Evolutionary conservation across 139 green algal genomes (phyloP).

Genomic region (Ulvella scutata): DNA sequence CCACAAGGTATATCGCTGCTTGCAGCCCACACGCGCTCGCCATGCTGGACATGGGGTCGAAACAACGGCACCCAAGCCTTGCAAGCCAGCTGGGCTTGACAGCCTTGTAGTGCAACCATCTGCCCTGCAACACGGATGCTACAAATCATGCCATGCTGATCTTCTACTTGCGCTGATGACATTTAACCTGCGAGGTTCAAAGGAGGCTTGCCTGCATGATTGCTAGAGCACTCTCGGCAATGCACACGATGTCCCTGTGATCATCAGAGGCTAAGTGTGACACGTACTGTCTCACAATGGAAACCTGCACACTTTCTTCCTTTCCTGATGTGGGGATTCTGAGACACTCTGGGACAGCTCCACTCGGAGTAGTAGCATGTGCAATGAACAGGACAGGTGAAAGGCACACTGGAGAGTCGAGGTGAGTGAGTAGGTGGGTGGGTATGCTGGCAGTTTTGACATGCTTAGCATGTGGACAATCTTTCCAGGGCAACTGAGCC

Average conservation of each 20-base stretch:
- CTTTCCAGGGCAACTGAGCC: background rate
- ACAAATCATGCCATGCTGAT: background rate
- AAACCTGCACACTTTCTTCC: background rate
- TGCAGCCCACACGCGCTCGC: constrained; percentile 33
- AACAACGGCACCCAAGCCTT: constrained; percentile 12
- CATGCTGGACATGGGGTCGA: constrained; percentile 25
- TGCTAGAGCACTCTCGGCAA: constrained; percentile 8
- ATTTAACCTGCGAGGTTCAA: no score
- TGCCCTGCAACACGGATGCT: constrained; percentile 6
- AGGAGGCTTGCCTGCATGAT: constrained; percentile 14
- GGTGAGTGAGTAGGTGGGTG: constrained; percentile 35
- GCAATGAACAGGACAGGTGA: background rate
- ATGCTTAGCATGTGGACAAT: background rate
- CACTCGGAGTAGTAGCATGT: background rate
- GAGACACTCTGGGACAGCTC: no score
- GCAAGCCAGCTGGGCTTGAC: constrained; percentile 12
- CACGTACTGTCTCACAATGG: background rate
- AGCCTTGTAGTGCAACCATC: constrained; percentile 15
- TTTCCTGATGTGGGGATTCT: background rate
- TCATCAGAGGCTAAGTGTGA: background rate
- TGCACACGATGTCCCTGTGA: constrained; percentile 3
- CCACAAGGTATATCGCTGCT: constrained; percentile 21
- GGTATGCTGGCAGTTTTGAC: constrained; percentile 11
- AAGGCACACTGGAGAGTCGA: constrained; percentile 24
- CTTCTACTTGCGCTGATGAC: background rate